These are phyloP conservation scores for Solanum microdontum DNA, from an alignment of 257 asterid genomes.

Conservation along the genomic window DNA sequence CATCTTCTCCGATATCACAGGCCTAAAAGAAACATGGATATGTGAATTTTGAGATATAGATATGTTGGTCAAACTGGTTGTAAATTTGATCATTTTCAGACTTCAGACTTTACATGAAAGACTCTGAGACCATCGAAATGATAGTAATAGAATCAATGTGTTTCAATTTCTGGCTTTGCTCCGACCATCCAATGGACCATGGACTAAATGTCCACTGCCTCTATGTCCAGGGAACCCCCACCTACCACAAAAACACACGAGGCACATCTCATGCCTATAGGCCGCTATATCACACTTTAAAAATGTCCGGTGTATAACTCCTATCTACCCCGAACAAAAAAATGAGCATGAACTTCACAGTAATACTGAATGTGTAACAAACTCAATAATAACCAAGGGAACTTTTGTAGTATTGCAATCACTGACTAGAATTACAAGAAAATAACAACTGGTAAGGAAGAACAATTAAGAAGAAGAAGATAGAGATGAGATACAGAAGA, in stretches of 20 bases:
- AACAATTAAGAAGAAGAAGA: no score
- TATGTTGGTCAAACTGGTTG: not conserved
- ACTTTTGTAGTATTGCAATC: no score
- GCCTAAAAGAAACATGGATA: constrained; percentile 32
- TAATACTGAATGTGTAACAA: not conserved
- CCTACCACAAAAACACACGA: not conserved
- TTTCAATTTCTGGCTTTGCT: not conserved
- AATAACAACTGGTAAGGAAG: no score
- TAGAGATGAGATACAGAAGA: no score
- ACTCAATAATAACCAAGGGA: no score
- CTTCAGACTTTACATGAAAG: not conserved
- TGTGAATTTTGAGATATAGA: no score
- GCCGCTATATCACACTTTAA: not conserved
- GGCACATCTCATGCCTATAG: not conserved
- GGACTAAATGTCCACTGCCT: not conserved
- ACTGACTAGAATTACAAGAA: no score
- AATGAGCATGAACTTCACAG: not conserved
- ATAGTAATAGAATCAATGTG: not conserved
- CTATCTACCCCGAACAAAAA: not conserved
- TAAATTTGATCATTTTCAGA: not conserved
- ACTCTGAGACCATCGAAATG: not conserved
- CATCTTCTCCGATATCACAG: constrained; percentile 66
- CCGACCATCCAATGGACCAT: not conserved
- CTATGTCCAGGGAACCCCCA: no score
- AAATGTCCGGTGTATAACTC: not conserved